These are phyloP conservation scores for Fusarium foetens DNA, from an alignment of 2,329 filamentous ascomycete species.

Conservation along the genomic window DNA sequence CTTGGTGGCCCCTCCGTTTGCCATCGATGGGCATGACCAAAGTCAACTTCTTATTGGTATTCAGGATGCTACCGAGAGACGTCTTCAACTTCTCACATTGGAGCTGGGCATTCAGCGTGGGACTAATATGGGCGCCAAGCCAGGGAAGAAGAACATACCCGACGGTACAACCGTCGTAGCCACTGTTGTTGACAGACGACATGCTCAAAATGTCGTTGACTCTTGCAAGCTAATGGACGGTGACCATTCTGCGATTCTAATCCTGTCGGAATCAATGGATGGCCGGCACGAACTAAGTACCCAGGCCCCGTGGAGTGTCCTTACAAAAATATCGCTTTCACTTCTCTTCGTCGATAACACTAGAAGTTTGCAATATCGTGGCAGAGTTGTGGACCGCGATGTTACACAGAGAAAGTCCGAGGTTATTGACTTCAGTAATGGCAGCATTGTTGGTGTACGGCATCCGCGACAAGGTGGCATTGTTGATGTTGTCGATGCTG, in stretches of 20 bases:
- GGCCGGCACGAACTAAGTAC: constrained; percentile 74
- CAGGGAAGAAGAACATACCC: constrained; percentile 33
- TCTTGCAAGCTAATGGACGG: constrained; percentile 78
- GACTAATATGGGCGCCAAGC: constrained; percentile 41
- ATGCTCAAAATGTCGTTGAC: constrained; percentile 75
- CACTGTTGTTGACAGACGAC: constrained; percentile 60
- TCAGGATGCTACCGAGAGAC: constrained; percentile 74
- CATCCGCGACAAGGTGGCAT: constrained; percentile 68
- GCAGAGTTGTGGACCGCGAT: constrained; percentile 64
- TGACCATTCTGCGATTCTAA: constrained; percentile 73
- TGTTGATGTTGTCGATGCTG: constrained; percentile 73
- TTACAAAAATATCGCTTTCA: constrained; percentile 74
- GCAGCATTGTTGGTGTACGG: constrained; percentile 64
- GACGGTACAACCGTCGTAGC: constrained; percentile 43
- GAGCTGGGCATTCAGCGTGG: constrained; percentile 60
- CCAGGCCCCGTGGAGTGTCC: constrained; percentile 79
- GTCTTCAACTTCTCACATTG: constrained; percentile 73
- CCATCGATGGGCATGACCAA: constrained; percentile 62
- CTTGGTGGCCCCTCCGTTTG: constrained; percentile 68
- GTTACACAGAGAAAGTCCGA: constrained; percentile 57
- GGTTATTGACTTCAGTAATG: constrained; percentile 58
- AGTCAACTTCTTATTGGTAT: constrained; percentile 73
- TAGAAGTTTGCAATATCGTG: constrained; percentile 66
- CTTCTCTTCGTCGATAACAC: constrained; percentile 68
- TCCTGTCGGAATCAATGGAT: constrained; percentile 72